These are phyloP conservation scores for Ehretia macrophylla DNA, from an alignment of 257 asterid species.

Conservation along the genomic window DNA sequence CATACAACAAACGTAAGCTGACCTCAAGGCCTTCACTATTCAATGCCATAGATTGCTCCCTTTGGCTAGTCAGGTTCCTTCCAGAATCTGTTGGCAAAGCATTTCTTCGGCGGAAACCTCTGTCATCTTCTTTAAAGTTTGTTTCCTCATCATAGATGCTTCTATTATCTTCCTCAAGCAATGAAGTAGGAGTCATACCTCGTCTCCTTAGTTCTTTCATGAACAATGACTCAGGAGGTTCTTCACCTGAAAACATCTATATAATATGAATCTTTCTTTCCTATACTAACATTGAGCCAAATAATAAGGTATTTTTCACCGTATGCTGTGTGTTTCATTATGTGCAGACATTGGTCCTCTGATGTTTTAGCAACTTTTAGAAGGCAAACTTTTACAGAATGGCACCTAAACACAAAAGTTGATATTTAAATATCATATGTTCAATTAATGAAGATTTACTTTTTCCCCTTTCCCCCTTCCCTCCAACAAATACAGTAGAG, in stretches of 20 bases:
- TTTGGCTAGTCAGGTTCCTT: conserved; percentile 50
- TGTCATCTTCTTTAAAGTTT: conserved; percentile 73
- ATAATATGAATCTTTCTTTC: no score
- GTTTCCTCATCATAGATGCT: conserved; percentile 39
- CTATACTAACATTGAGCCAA: background rate
- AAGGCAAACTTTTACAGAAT: no score
- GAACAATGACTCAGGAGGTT: conserved; percentile 90
- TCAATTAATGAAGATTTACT: no score
- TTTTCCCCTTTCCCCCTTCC: no score
- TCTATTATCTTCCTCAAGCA: conserved; percentile 75
- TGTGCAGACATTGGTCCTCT: no score
- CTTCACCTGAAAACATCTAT: conserved; percentile 62
- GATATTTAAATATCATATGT: no score
- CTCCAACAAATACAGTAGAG: no score
- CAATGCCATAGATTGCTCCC: conserved; percentile 80
- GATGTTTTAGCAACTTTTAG: no score
- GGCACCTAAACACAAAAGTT: no score
- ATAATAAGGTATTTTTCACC: background rate
- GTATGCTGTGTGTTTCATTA: background rate
- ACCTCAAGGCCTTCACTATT: conserved; percentile 99
- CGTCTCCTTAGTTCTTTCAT: conserved; percentile 83
- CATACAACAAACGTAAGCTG: conserved; percentile 9
- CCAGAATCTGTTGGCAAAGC: conserved; percentile 53
- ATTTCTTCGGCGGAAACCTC: conserved; percentile 59
- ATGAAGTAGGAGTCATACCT: conserved; percentile 84